Percentiles rank a stretch among this genome's conserved stretches.
Evolutionary conservation across 371 early-diverging fungal genomes (phyloP).

Genomic region (Mucor indicus): DNA sequence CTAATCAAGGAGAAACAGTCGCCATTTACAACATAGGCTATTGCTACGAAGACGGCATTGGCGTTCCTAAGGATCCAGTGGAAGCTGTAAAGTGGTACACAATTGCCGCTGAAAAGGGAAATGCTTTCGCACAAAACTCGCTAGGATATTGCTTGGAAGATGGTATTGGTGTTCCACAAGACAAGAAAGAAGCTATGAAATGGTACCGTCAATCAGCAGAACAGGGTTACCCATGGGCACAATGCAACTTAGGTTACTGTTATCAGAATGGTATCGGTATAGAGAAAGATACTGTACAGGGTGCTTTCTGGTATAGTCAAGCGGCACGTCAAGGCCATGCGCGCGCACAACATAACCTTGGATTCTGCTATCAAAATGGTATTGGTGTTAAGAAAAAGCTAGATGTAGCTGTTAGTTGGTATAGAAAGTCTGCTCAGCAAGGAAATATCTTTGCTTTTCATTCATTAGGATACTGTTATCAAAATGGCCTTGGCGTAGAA

Average conservation of each 20-base stretch:
- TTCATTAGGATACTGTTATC: constrained; percentile 88
- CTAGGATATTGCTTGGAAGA: constrained; percentile 81
- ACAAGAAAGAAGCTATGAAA: constrained; percentile 36
- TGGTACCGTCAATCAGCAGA: constrained; percentile 78
- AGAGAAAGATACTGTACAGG: constrained; percentile 53
- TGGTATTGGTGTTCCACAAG: constrained; percentile 67
- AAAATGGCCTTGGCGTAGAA: constrained; percentile 80
- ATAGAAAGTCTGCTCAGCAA: constrained; percentile 67
- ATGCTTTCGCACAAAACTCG: constrained; percentile 79
- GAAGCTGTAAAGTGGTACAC: constrained; percentile 78
- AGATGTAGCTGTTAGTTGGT: constrained; percentile 69
- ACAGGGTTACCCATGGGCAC: constrained; percentile 55
- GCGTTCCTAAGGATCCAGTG: constrained; percentile 59
- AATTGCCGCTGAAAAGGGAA: constrained; percentile 71
- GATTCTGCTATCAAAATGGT: constrained; percentile 84
- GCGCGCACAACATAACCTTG: constrained; percentile 83
- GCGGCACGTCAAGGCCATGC: constrained; percentile 80
- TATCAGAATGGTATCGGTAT: constrained; percentile 84
- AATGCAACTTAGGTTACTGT: constrained; percentile 82
- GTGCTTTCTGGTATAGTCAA: constrained; percentile 78
- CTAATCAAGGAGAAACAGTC: constrained; percentile 64
- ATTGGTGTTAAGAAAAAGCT: constrained; percentile 68
- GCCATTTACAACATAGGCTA: constrained; percentile 83
- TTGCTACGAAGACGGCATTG: constrained; percentile 83
- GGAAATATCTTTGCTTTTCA: constrained; percentile 81